These are phyloP conservation scores for Musa schizocarpa DNA, from an alignment of 176 grass and related monocot genomes.

Conservation along the genomic window DNA sequence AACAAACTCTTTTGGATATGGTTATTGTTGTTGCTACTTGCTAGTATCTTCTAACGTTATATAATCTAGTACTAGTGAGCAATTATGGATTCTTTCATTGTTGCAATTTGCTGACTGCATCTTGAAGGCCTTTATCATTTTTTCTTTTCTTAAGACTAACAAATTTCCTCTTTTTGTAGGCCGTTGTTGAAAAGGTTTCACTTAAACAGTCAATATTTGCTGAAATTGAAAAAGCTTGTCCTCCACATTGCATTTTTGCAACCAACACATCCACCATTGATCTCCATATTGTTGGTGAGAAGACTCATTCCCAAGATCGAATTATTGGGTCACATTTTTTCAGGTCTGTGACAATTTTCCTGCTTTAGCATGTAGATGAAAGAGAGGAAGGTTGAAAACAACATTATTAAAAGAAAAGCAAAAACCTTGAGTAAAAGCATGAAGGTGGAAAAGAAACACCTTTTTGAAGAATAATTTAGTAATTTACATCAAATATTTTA, in stretches of 20 bases:
- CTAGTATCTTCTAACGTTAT: too few species aligned
- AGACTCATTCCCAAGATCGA: conserved; percentile 73
- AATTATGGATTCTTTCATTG: too few species aligned
- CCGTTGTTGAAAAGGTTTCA: conserved; percentile 90
- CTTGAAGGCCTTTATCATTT: too few species aligned
- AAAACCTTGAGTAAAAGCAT: neutral
- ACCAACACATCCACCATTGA: conserved; percentile 95
- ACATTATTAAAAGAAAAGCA: neutral
- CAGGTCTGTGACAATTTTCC: conserved; percentile 44
- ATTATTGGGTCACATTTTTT: conserved; percentile 99
- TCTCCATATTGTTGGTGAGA: conserved; percentile 78
- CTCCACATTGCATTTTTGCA: conserved; percentile 86
- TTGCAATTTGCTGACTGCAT: too few species aligned
- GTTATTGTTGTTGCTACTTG: too few species aligned
- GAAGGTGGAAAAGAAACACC: neutral
- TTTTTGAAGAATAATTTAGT: neutral
- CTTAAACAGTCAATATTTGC: conserved; percentile 98
- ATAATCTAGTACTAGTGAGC: too few species aligned
- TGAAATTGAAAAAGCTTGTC: conserved; percentile 82
- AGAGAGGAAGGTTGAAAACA: neutral
- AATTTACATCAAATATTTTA: neutral
- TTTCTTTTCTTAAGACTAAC: neutral
- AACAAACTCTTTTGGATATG: too few species aligned
- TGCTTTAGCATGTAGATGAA: neutral
- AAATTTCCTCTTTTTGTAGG: conserved; percentile 36